Evolutionary conservation across 2,329 filamentous ascomycete species (phyloP).

Genomic region (Tetracladium maxilliforme): DNA sequence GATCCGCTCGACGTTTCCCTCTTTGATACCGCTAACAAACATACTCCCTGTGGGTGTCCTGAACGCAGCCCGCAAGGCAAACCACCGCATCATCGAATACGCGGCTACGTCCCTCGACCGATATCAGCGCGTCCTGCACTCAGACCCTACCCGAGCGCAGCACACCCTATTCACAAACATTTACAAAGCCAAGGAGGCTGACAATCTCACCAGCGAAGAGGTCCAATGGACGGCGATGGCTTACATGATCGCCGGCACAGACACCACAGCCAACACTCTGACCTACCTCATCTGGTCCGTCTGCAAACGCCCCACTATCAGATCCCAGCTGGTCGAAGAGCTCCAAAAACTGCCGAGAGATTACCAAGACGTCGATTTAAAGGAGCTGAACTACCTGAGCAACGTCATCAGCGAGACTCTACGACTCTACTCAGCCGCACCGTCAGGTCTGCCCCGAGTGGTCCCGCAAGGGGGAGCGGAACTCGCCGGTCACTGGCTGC

Average conservation of each 20-base stretch:
- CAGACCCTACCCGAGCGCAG: no score
- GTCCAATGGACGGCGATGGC: background rate
- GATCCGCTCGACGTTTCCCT: no score
- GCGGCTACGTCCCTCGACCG: no score
- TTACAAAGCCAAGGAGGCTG: background rate
- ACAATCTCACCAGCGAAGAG: background rate
- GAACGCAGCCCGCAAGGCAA: no score
- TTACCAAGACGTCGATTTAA: constrained; percentile 11
- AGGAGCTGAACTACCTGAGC: constrained; percentile 14
- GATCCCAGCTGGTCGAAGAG: constrained; percentile 7
- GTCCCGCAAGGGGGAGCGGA: constrained; percentile 12
- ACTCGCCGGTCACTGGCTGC: constrained; percentile 16
- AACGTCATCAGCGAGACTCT: constrained; percentile 18
- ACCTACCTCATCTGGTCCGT: constrained; percentile 1
- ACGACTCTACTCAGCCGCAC: constrained; percentile 16
- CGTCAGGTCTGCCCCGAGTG: constrained; percentile 13
- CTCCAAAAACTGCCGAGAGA: constrained; percentile 7
- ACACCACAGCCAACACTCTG: constrained; percentile 1
- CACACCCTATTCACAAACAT: no score
- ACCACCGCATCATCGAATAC: no score
- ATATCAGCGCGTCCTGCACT: no score
- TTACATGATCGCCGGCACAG: background rate
- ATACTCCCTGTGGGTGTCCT: no score
- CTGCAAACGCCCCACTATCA: constrained; percentile 3
- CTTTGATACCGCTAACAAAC: no score